These are phyloP conservation scores for Bipolaris cookei DNA, from an alignment of 2,329 filamentous ascomycete genomes.

Conservation along the genomic window DNA sequence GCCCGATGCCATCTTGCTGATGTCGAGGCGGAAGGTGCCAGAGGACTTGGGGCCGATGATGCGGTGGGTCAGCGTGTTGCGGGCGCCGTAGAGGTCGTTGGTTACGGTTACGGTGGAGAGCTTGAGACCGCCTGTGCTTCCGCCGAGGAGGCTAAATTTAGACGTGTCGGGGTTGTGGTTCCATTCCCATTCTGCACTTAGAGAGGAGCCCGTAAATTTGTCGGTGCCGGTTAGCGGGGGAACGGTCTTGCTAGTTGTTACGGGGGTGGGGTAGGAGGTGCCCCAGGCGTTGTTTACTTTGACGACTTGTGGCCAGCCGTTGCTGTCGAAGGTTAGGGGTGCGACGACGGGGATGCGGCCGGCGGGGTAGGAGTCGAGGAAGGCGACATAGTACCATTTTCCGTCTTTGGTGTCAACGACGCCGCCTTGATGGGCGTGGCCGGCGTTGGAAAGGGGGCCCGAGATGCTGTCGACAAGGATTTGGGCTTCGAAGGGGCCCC, in stretches of 20 bases:
- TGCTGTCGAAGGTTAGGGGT: slow-evolving; percentile 59
- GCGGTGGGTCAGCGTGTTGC: slow-evolving; percentile 53
- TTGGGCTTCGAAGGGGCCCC: slow-evolving; percentile 60
- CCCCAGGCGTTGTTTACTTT: slow-evolving; percentile 58
- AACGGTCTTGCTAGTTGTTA: slow-evolving; percentile 40
- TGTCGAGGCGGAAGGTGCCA: slow-evolving; percentile 60
- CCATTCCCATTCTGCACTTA: slow-evolving; percentile 64
- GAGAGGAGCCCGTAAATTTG: slow-evolving; percentile 51
- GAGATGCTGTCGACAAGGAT: slow-evolving; percentile 54
- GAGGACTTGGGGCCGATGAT: slow-evolving; percentile 51
- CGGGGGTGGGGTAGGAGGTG: slow-evolving; percentile 50
- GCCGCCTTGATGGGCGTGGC: slow-evolving; percentile 62
- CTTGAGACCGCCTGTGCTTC: slow-evolving; percentile 47
- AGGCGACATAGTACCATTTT: slow-evolving; percentile 66
- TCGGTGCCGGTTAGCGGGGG: slow-evolving; percentile 52
- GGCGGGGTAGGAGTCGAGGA: slow-evolving; percentile 62
- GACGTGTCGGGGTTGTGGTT: slow-evolving; percentile 65
- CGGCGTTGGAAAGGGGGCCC: slow-evolving; percentile 55
- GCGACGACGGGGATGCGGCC: slow-evolving; percentile 65
- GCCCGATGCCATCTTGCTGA: slow-evolving; percentile 59
- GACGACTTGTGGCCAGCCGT: slow-evolving; percentile 60
- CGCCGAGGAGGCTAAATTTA: slow-evolving; percentile 54
- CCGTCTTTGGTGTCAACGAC: slow-evolving; percentile 60
- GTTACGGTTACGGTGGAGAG: slow-evolving; percentile 61
- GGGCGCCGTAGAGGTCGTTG: slow-evolving; percentile 54